These are phyloP conservation scores for Infundibulicybe gibba DNA, from an alignment of 768 basidiomycete species.

Conservation along the genomic window DNA sequence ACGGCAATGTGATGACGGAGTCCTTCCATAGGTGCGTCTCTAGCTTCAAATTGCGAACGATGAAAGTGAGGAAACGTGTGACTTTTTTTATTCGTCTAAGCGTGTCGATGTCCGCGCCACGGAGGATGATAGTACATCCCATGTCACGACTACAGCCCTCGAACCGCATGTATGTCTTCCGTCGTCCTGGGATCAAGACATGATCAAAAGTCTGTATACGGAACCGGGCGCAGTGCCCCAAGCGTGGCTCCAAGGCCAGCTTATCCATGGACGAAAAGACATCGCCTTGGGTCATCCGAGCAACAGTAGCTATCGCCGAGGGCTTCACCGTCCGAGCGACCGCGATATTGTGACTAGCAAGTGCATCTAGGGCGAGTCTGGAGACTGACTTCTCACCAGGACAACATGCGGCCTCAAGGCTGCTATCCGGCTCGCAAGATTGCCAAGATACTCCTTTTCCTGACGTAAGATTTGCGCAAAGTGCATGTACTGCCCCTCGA, in stretches of 20 bases:
- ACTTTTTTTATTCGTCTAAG: slow-evolving; percentile 88
- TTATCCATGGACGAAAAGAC: slow-evolving; percentile 96
- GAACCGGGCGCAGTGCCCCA: slow-evolving; percentile 86
- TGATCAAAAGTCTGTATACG: slow-evolving; percentile 94
- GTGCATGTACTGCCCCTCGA: slow-evolving; percentile 90
- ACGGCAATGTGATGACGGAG: slow-evolving; percentile 72
- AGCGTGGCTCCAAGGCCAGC: slow-evolving; percentile 80
- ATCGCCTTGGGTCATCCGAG: slow-evolving; percentile 94
- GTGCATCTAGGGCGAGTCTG: slow-evolving; percentile 81
- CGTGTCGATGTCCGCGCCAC: slow-evolving; percentile 82
- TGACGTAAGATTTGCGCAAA: slow-evolving; percentile 89
- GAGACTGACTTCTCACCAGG: slow-evolving; percentile 92
- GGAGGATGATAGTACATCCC: slow-evolving; percentile 91
- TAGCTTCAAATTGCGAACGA: slow-evolving; percentile 89
- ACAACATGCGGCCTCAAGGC: slow-evolving; percentile 90
- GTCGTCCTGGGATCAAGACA: slow-evolving; percentile 84
- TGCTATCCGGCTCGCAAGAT: slow-evolving; percentile 85
- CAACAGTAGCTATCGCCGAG: slow-evolving; percentile 81
- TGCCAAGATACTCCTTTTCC: slow-evolving; percentile 89
- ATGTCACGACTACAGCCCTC: slow-evolving; percentile 92
- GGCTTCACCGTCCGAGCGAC: slow-evolving; percentile 89
- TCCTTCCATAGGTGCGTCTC: slow-evolving; percentile 95
- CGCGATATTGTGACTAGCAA: slow-evolving; percentile 81
- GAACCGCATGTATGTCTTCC: slow-evolving; percentile 98
- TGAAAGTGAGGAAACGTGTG: slow-evolving; percentile 87